Evolutionary conservation across 257 asterid genomes (phyloP).

Genomic region (Nicotiana sylvestris): DNA sequence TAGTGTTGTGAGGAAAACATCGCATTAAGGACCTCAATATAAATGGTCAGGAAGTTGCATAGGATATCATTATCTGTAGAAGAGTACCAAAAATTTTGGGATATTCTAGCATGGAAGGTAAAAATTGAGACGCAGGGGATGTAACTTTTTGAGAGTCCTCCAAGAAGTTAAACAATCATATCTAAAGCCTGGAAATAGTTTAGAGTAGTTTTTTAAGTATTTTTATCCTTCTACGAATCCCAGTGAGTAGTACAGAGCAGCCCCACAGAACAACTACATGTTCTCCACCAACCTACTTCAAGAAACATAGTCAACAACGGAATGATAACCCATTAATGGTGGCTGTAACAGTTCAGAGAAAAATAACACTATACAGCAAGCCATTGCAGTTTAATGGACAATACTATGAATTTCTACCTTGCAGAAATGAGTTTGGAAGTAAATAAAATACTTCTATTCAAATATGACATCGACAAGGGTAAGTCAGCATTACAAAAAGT

Average conservation of each 20-base stretch:
- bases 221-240: conserved; percentile 1
- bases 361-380: not conserved
- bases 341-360: not conserved
- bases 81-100: not conserved
- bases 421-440: not conserved
- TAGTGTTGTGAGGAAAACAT: not conserved
- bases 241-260: conserved; percentile 2
- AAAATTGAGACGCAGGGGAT: not conserved
- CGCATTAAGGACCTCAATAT: not conserved
- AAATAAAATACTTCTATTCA: not conserved
- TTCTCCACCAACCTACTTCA: not conserved
- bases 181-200: not conserved
- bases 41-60: conserved; percentile 9
- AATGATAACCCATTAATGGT: not conserved
- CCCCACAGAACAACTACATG: not conserved
- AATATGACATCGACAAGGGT: not conserved
- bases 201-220: not conserved
- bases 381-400: conserved; percentile 1
- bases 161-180: conserved; percentile 1
- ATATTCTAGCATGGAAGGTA: not conserved
- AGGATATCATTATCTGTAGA: not conserved
- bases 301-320: conserved; percentile 6
- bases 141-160: not conserved
- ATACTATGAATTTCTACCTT: not conserved
- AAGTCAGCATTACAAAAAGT: not conserved